Base-by-base conservation (phyloP, 73 alveolate genomes). In the Paramecium octaurelia region DNA sequence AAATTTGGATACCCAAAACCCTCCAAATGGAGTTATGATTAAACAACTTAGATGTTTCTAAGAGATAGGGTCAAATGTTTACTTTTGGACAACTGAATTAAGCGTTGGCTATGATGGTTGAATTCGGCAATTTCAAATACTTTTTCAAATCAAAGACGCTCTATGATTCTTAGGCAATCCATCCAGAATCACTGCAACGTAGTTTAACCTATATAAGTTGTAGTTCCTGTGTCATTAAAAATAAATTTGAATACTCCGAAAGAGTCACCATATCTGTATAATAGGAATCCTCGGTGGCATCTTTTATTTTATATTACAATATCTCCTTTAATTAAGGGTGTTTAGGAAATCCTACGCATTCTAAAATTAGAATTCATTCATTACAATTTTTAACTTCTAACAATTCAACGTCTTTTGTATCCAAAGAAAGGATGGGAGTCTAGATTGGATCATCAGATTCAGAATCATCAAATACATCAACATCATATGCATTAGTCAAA, bases 271-370 rank as follows among this genome's bases (percentile, higher is more conserved):
- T 64, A 64, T 64, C 84, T 7, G 84, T 64, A 42, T 31, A 64
- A 64, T 64, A 64, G 10, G 38, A 38, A 35, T 75, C 88, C 14
- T 29, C 36, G 6, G 88, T 64, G 3, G 84, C 42, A 64, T 64
- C 46, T 31, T 27, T 21, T 4, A 75, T 29, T 75, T 75, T 38
- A 75, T 38, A 75, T 29, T 75, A 10, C 21, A 75, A 35, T 9
- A 75, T 21, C 59, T 75, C 88, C 7, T 29, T 38, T 75, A 75
- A 38, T 75, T 75, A 38, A 35, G 88, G 88, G 38, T 75, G 88
- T 36, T 75, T 75, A 10, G 88, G 88, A 38, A 75, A 75, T 6
- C 68, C 88, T 21, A 75, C 59, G n/a, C 88, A 75, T 38, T 75
- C 84, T 64, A 64, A 64, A 64, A 64, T 64, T 31, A 23, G 84